These are phyloP conservation scores for Komagataella pastoris DNA, from an alignment of 805 yeast species.

Conservation along the genomic window DNA sequence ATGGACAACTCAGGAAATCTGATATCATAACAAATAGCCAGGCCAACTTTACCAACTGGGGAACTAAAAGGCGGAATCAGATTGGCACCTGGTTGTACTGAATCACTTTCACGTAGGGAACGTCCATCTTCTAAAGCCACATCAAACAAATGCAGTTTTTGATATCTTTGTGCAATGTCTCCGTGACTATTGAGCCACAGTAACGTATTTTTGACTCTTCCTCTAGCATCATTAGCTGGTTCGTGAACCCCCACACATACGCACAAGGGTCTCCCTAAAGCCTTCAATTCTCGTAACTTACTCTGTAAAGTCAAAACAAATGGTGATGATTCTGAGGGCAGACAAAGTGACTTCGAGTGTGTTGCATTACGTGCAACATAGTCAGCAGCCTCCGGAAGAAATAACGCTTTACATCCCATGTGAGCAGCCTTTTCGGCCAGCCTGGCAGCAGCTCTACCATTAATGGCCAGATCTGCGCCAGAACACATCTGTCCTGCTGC, in stretches of 20 bases:
- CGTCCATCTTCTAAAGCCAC: constrained; percentile 79
- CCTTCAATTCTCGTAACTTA: constrained; percentile 27
- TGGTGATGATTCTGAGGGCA: constrained; percentile 24
- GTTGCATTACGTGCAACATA: constrained; percentile 60
- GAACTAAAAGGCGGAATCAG: constrained; percentile 42
- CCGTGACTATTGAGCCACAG: constrained; percentile 63
- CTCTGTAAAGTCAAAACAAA: constrained; percentile 29
- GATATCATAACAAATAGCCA: constrained; percentile 75
- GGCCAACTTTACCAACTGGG: constrained; percentile 53
- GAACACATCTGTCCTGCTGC: constrained; percentile 88
- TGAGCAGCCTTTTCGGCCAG: constrained; percentile 54
- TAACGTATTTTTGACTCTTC: constrained; percentile 55
- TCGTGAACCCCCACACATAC: constrained; percentile 88
- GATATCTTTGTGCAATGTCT: constrained; percentile 53
- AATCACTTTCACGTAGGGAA: constrained; percentile 57
- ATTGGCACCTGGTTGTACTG: constrained; percentile 67
- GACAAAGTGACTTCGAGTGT: constrained; percentile 52
- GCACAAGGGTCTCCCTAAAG: constrained; percentile 28
- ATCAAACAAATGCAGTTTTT: constrained; percentile 82
- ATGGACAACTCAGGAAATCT: constrained; percentile 76
- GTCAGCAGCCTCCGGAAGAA: constrained; percentile 91
- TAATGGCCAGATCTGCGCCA: constrained; percentile 42
- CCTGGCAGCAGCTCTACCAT: constrained; percentile 43
- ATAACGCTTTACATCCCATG: constrained; percentile 51
- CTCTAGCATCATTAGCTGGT: constrained; percentile 31